Conservation (phyloP, 768 basidiomycete species). For the Suillus subaureus region DNA sequence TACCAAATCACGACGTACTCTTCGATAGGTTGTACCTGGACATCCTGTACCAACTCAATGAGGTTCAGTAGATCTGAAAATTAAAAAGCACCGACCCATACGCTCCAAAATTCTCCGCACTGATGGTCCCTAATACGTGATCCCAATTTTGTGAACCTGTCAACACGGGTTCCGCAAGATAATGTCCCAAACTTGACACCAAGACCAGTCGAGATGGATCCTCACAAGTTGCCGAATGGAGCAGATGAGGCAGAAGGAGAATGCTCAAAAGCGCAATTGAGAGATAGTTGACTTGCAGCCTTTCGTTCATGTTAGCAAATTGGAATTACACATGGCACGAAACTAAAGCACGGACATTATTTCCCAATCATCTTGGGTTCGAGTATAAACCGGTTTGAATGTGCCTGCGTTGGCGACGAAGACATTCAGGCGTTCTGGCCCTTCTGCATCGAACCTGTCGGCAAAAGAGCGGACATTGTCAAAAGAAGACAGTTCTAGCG, state of each 20-base stretch:
- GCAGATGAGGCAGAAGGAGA: background rate
- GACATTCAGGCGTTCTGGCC: slow-evolving; percentile 26
- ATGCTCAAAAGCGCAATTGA: slow-evolving; percentile 12
- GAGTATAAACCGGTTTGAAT: slow-evolving; percentile 16
- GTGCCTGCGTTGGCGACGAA: slow-evolving; percentile 37
- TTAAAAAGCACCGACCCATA: slow-evolving; percentile 16
- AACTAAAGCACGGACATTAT: slow-evolving; percentile 32
- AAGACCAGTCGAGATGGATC: background rate
- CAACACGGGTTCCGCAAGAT: background rate
- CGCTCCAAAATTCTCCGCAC: slow-evolving; percentile 23
- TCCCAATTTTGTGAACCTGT: slow-evolving; percentile 8
- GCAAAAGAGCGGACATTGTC: slow-evolving; percentile 35
- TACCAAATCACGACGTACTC: background rate
- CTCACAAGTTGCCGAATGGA: background rate
- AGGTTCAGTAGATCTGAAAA: background rate
- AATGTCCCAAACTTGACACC: slow-evolving; percentile 2
- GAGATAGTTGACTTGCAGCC: slow-evolving; percentile 39
- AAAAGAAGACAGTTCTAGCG: slow-evolving; percentile 38
- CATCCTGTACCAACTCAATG: background rate
- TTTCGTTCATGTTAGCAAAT: slow-evolving; percentile 14
- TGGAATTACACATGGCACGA: background rate
- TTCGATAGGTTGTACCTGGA: slow-evolving; percentile 2
- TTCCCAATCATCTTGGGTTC: slow-evolving; percentile 53
- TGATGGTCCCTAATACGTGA: slow-evolving; percentile 28
- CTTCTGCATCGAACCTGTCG: slow-evolving; percentile 29